Percentiles rank a stretch among this genome's conserved stretches.
These are phyloP conservation scores for Penicillium daleae DNA, from an alignment of 495 filamentous ascomycete genomes.

Conservation along the genomic window DNA sequence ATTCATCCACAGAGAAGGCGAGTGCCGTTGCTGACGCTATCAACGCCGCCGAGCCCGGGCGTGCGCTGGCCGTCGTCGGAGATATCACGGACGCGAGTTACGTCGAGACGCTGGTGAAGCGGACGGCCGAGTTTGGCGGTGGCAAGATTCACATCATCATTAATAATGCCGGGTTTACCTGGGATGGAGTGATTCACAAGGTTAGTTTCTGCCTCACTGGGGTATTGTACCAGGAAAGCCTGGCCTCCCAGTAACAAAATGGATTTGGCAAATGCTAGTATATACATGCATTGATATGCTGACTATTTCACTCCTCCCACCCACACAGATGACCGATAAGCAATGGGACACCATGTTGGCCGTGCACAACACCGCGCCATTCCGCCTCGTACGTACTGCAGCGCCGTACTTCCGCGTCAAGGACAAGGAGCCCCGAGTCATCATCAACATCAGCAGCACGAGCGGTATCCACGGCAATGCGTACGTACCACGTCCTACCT, in stretches of 20 bases:
- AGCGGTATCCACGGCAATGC: slow-evolving; percentile 82
- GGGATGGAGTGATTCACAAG: slow-evolving; percentile 91
- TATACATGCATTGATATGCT: not conserved
- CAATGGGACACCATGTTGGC: slow-evolving; percentile 87
- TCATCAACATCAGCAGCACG: slow-evolving; percentile 82
- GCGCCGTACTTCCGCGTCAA: slow-evolving; percentile 85
- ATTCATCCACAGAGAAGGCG: slow-evolving; percentile 57
- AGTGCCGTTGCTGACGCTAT: slow-evolving; percentile 64
- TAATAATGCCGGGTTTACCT: slow-evolving; percentile 88
- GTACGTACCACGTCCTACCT: slow-evolving; percentile 40
- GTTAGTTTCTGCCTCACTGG: slow-evolving; percentile 33
- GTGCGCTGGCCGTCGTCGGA: slow-evolving; percentile 70
- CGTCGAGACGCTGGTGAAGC: slow-evolving; percentile 69
- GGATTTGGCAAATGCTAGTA: not conserved
- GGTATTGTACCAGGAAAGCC: not conserved
- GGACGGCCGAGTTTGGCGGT: slow-evolving; percentile 74
- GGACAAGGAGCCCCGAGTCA: slow-evolving; percentile 74
- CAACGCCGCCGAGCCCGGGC: slow-evolving; percentile 60
- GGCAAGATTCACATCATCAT: slow-evolving; percentile 89
- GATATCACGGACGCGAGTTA: slow-evolving; percentile 72
- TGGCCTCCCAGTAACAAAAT: not conserved
- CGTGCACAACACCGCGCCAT: slow-evolving; percentile 80
- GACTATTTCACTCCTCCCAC: not conserved
- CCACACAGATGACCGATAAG: slow-evolving; percentile 74
- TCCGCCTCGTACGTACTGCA: slow-evolving; percentile 77